A percentile compares a stretch with the other conserved stretches of the same genome.
Conservation (phyloP, 169 alveolate species). For the Plasmodium adleri region DNA sequence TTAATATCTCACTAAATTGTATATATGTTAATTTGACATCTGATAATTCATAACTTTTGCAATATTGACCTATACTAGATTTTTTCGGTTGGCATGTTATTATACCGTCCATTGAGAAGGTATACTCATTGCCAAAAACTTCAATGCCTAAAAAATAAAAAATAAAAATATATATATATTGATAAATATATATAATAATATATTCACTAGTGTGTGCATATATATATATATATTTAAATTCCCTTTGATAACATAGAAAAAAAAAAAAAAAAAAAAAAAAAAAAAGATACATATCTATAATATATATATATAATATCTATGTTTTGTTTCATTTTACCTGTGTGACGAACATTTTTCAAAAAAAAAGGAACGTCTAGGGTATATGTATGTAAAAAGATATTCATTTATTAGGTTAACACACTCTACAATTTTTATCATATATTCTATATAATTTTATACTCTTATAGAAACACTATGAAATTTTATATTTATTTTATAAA, state of each 20-base stretch:
- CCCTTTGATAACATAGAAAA: too few species aligned
- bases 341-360: conserved; percentile 77
- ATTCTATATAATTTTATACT: too few species aligned
- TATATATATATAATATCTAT: background rate
- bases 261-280: background rate
- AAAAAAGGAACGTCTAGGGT: conserved; percentile 73
- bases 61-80: conserved; percentile 45
- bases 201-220: background rate
- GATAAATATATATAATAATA: background rate
- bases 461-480: too few species aligned
- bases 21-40: conserved; percentile 34
- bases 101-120: conserved; percentile 75
- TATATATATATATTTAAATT: background rate
- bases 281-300: background rate
- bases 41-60: conserved; percentile 53
- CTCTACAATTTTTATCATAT: background rate
- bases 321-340: conserved; percentile 24
- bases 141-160: conserved; percentile 40
- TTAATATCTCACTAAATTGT: conserved; percentile 60
- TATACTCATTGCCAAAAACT: conserved; percentile 60
- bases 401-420: conserved; percentile 39
- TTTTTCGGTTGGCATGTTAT: conserved; percentile 47
- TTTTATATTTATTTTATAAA: too few species aligned
- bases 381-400: conserved; percentile 64
- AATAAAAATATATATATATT: background rate